These are phyloP conservation scores for Rhodosporidiobolus sp. DNA, from an alignment of 768 basidiomycete species.

Conservation along the genomic window DNA sequence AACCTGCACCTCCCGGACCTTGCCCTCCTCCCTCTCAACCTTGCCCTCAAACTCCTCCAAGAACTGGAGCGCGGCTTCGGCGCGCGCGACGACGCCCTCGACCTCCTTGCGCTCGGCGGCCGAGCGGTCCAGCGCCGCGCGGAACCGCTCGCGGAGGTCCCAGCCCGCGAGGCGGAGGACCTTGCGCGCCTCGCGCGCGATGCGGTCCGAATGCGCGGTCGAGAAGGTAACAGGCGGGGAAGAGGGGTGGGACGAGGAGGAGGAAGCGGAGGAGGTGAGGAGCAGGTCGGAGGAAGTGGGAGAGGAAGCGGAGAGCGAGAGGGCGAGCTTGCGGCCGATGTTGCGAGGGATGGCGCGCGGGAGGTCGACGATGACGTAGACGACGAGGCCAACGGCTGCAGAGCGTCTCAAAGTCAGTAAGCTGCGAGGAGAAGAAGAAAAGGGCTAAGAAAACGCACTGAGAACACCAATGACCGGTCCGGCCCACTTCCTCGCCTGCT, in stretches of 20 bases:
- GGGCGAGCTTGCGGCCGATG: conserved; percentile 76
- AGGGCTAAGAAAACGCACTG: conserved; percentile 46
- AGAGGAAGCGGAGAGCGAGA: conserved; percentile 54
- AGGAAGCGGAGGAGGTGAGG: neutral
- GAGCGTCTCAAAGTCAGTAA: neutral
- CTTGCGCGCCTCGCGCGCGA: conserved; percentile 83
- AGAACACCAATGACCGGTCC: conserved; percentile 77
- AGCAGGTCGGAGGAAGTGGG: neutral
- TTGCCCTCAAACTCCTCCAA: conserved; percentile 52
- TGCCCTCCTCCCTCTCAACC: conserved; percentile 30
- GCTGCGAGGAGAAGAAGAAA: neutral
- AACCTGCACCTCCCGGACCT: conserved; percentile 22
- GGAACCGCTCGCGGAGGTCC: conserved; percentile 81
- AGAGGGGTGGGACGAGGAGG: neutral
- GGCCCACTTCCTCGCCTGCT: conserved; percentile 70
- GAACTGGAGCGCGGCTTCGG: conserved; percentile 71
- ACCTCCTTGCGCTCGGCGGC: conserved; percentile 63
- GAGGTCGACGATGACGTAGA: conserved; percentile 80
- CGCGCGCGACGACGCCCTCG: conserved; percentile 57
- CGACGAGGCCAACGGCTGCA: conserved; percentile 63
- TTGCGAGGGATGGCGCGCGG: conserved; percentile 84
- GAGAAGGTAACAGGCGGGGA: conserved; percentile 30
- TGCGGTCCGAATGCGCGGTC: conserved; percentile 59
- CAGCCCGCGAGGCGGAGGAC: conserved; percentile 84
- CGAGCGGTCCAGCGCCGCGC: conserved; percentile 72